Base-by-base conservation (phyloP, 2,329 filamentous ascomycete species). In the Knufia fluminis region DNA sequence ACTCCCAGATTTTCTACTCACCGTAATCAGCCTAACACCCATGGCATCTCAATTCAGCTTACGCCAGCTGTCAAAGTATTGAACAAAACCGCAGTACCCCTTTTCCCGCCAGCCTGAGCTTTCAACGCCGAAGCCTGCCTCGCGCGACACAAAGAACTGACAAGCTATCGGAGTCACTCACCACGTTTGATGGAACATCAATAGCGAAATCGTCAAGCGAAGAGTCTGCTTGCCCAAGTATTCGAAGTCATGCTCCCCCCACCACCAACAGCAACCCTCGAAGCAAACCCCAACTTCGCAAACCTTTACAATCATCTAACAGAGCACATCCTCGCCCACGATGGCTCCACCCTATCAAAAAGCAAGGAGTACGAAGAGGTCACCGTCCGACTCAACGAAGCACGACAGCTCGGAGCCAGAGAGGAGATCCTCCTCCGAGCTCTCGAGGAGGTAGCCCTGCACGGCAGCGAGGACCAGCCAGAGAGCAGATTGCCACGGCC, bases 191-290 rank as follows among this genome's bases (percentile, higher is more conserved):
- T n/a, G n/a, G n/a, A n/a, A n/a, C n/a, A n/a, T n/a, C n/a, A n/a
- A n/a, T n/a, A n/a, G n/a, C n/a, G n/a, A n/a, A n/a, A n/a, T n/a
- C n/a, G n/a, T n/a, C n/a, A n/a, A n/a, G n/a, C n/a, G n/a, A n/a
- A n/a, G n/a, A n/a, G n/a, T n/a, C n/a, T n/a, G n/a, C n/a, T n/a
- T n/a, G n/a, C n/a, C n/a, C n/a, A n/a, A n/a, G n/a, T n/a, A n/a
- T n/a, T n/a, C n/a, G n/a, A 28, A 36, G 33, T 17, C 33, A 71
- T 72, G 70, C 65, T 72, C 8, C 68, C 68, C 32, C 66, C 67
- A 40, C 67, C 66, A 39, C 64, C 70, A 35, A 63, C 64, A 3
- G 56, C 59, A 20, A 64, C 69, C 46, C 61, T 71, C 19, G 61
- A 64, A 23, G 60, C 61, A 4, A 71, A 71, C 46, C 66, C 68